A percentile compares a stretch with the other conserved stretches of the same genome.
phyloP scores from a whole-genome alignment of 441 rosid genomes.

The Erodium chrysanthum region DNA sequence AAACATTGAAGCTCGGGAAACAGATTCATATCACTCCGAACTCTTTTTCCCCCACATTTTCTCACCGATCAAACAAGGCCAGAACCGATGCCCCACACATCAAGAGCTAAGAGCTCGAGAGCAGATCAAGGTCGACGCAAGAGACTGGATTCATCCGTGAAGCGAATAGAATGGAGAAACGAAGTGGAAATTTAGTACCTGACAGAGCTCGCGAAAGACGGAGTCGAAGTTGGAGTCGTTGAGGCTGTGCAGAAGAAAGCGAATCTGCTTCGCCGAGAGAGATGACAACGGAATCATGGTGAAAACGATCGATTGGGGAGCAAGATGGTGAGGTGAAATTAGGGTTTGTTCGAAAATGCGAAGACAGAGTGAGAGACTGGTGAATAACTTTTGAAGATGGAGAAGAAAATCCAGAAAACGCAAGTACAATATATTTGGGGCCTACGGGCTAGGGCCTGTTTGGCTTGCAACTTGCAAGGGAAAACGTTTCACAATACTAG shows the following conservation, averaged over 20 bases:
- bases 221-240: constrained; percentile 56
- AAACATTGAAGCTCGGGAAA: background rate
- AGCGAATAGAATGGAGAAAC: background rate
- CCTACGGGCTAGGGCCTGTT: constrained; percentile 3
- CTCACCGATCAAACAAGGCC: background rate
- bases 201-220: constrained; percentile 44
- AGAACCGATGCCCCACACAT: background rate
- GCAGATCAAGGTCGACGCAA: background rate
- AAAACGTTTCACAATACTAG: no score
- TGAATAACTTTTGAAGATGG: background rate
- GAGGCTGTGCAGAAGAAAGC: constrained; percentile 54
- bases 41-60: constrained; percentile 6
- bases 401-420: constrained; percentile 5
- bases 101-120: background rate
- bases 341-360: constrained; percentile 4
- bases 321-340: constrained; percentile 1
- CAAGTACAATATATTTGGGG: background rate
- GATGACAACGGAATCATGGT: constrained; percentile 4
- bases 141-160: background rate
- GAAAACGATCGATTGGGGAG: background rate
- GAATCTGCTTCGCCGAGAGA: constrained; percentile 34
- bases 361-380: constrained; percentile 8
- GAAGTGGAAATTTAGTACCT: constrained; percentile 30
- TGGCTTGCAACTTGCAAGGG: background rate
- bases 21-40: background rate